phyloP scores from a whole-genome alignment of 2,329 filamentous ascomycete species.

The Trichophyton benhamiae region DNA sequence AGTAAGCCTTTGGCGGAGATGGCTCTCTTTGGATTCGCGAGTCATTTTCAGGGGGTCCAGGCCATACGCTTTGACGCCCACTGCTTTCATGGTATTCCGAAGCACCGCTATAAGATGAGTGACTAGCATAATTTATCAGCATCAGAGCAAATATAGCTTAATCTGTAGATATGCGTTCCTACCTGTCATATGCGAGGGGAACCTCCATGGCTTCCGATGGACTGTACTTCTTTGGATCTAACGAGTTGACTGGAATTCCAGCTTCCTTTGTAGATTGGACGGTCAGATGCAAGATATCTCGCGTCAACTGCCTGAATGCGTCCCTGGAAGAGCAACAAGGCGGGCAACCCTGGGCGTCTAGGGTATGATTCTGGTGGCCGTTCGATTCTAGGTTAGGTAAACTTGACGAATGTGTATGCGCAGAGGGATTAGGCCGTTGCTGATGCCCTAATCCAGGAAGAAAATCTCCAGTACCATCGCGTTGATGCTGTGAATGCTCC shows the following conservation, averaged over 20 bases:
- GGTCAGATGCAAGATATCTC: slow-evolving; percentile 14
- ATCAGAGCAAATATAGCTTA: neutral
- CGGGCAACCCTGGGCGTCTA: neutral
- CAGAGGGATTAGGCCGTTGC: neutral
- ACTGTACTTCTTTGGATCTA: slow-evolving; percentile 14
- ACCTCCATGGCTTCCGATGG: slow-evolving; percentile 18
- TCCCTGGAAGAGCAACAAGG: slow-evolving; percentile 9
- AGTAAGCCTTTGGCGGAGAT: slow-evolving; percentile 14
- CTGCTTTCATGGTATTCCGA: slow-evolving; percentile 18
- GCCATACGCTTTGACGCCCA: slow-evolving; percentile 17
- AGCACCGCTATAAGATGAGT: slow-evolving; percentile 19
- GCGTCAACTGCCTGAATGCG: slow-evolving; percentile 13
- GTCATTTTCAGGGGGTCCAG: slow-evolving; percentile 15
- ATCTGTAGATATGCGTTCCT: slow-evolving; percentile 11
- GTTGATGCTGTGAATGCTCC: slow-evolving; percentile 1
- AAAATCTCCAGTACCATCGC: neutral
- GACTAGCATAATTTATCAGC: slow-evolving; percentile 8
- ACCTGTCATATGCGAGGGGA: slow-evolving; percentile 22
- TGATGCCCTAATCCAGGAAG: neutral
- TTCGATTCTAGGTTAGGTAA: neutral
- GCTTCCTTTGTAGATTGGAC: slow-evolving; percentile 8
- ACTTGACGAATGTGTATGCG: slow-evolving; percentile 5
- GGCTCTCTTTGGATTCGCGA: slow-evolving; percentile 5
- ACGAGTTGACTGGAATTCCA: slow-evolving; percentile 2
- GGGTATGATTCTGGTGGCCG: neutral